Evolutionary conservation across 768 basidiomycete genomes (phyloP).

Genomic region (Boletales sp.): DNA sequence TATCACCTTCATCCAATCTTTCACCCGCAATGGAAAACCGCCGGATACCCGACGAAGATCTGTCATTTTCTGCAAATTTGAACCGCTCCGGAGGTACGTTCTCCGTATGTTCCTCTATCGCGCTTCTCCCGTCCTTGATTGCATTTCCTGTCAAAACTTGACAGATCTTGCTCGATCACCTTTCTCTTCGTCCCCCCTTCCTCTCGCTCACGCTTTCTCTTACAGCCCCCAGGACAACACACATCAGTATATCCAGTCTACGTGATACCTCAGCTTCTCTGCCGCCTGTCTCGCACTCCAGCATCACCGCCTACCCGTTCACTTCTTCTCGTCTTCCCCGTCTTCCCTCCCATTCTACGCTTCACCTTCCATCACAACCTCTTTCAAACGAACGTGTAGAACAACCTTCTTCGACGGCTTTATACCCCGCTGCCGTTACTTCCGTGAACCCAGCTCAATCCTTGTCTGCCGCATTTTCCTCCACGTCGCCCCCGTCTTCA

Average conservation of each 20-base stretch:
- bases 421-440: constrained; percentile 1
- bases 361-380: not conserved
- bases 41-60: constrained; percentile 19
- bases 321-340: not conserved
- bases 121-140: constrained; percentile 5
- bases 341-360: not conserved
- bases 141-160: constrained; percentile 7
- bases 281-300: not conserved
- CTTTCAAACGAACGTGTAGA: not conserved
- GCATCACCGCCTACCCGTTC: not conserved
- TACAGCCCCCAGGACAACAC: constrained; percentile 9
- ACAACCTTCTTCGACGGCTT: not conserved
- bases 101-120: constrained; percentile 12
- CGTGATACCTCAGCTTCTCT: not conserved
- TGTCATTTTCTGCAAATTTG: constrained; percentile 5
- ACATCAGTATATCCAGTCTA: not conserved
- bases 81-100: constrained; percentile 26
- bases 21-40: constrained; percentile 22
- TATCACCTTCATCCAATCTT: too few relatives aligned
- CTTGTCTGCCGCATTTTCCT: constrained; percentile 1
- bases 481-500: not conserved
- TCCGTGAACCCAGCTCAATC: not conserved
- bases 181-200: not conserved
- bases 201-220: constrained; percentile 5
- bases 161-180: constrained; percentile 16